A percentile compares a stretch with the other conserved stretches of the same genome.
Conservation (phyloP, 2,329 filamentous ascomycete genomes). For the Penicillium concentricum region DNA sequence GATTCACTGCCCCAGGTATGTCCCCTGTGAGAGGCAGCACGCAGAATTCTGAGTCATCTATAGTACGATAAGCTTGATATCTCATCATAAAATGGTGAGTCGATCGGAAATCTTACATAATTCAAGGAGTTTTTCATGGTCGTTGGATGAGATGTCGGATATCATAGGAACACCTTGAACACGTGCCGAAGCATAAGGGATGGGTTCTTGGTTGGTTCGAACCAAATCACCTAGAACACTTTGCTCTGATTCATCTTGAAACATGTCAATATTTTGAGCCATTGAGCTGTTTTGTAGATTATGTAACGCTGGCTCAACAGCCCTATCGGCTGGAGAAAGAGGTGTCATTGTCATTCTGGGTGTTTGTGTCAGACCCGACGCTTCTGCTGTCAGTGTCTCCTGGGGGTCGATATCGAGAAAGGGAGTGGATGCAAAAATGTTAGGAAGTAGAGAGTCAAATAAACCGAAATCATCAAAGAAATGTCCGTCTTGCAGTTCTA, state of each 20-base stretch:
- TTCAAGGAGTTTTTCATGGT: constrained; percentile 4
- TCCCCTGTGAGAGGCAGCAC: constrained; percentile 35
- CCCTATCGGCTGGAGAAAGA: background rate
- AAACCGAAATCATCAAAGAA: background rate
- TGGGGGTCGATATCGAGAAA: background rate
- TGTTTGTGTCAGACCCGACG: background rate
- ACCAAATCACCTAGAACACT: background rate
- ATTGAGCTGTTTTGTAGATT: background rate
- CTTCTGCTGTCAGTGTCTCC: background rate
- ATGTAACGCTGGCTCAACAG: background rate
- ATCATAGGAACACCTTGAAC: background rate
- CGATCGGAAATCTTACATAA: background rate
- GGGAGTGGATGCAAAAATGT: background rate
- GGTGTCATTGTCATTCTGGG: background rate
- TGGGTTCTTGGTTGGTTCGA: background rate
- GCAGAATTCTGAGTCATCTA: constrained; percentile 39
- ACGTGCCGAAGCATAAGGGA: background rate
- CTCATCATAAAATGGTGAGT: no score
- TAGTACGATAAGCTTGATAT: background rate
- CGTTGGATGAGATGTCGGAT: background rate
- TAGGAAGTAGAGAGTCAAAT: background rate
- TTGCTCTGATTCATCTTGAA: background rate
- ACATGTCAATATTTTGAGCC: background rate
- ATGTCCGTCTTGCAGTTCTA: background rate
- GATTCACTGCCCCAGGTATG: constrained; percentile 27